Evolutionary conservation across 805 yeast genomes (phyloP).

Genomic region (Ogataea pini): DNA sequence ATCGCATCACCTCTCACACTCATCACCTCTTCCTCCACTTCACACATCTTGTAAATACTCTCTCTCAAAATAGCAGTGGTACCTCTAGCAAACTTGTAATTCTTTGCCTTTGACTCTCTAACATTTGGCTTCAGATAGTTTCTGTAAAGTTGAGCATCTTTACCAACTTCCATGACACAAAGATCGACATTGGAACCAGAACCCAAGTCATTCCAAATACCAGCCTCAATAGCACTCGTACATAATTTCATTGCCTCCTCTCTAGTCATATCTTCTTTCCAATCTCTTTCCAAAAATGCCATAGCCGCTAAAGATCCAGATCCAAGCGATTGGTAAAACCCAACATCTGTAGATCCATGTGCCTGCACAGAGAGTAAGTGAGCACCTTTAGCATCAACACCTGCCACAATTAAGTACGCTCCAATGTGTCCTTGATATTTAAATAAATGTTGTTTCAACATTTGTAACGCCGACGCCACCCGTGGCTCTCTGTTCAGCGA

Average conservation of each 20-base stretch:
- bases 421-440: conserved; percentile 97
- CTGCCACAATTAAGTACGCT: conserved; percentile 97
- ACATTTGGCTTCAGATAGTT: conserved; percentile 90
- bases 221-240: conserved; percentile 91
- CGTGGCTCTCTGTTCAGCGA: conserved; percentile 85
- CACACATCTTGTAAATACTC: conserved; percentile 64
- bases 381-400: conserved; percentile 95
- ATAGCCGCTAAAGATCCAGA: conserved; percentile 98
- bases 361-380: conserved; percentile 93
- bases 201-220: conserved; percentile 98
- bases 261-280: conserved; percentile 74
- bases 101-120: conserved; percentile 76
- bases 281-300: conserved; percentile 91
- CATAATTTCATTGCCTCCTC: conserved; percentile 93
- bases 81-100: conserved; percentile 86
- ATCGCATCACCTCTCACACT: conserved; percentile 37
- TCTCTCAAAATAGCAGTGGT: conserved; percentile 86
- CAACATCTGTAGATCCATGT: conserved; percentile 97
- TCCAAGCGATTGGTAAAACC: conserved; percentile 88
- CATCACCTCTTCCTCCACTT: conserved; percentile 47
- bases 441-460: conserved; percentile 93
- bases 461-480: conserved; percentile 88
- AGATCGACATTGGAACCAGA: conserved; percentile 98
- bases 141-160: conserved; percentile 81
- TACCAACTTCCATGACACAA: conserved; percentile 93